Evolutionary conservation across 129 eudicot genomes (phyloP).

Genomic region (Apium graveolens): DNA sequence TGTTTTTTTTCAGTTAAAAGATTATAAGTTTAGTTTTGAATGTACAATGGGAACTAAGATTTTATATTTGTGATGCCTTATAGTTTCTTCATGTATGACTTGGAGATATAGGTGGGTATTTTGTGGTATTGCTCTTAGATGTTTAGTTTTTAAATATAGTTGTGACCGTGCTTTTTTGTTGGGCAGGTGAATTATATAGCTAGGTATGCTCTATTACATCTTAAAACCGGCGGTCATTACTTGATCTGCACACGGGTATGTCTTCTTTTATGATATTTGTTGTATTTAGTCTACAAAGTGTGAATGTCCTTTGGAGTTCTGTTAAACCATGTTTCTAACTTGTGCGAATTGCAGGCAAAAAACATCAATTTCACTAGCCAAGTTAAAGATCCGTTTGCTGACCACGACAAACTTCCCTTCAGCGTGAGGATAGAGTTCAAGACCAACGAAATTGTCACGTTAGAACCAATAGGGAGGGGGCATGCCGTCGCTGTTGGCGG

Average conservation of each 20-base stretch:
- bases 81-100: not conserved
- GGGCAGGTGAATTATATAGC: no score
- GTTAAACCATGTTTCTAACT: not conserved
- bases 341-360: not conserved
- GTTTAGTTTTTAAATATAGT: no score
- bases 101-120: no score
- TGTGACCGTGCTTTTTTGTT: no score
- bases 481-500: not conserved
- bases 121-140: no score
- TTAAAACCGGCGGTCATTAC: not conserved
- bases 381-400: not conserved
- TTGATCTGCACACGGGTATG: not conserved
- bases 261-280: not conserved
- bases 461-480: not conserved
- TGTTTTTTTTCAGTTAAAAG: no score
- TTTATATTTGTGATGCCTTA: not conserved
- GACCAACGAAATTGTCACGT: not conserved
- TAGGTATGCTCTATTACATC: no score
- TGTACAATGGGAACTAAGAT: not conserved
- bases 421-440: not conserved
- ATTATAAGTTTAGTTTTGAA: not conserved
- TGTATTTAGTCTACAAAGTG: not conserved
- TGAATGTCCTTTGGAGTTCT: not conserved
- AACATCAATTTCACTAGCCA: no score
- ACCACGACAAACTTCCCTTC: not conserved